These are phyloP conservation scores for Neonectria neomacrospora DNA, from an alignment of 2,329 filamentous ascomycete species.

Conservation along the genomic window DNA sequence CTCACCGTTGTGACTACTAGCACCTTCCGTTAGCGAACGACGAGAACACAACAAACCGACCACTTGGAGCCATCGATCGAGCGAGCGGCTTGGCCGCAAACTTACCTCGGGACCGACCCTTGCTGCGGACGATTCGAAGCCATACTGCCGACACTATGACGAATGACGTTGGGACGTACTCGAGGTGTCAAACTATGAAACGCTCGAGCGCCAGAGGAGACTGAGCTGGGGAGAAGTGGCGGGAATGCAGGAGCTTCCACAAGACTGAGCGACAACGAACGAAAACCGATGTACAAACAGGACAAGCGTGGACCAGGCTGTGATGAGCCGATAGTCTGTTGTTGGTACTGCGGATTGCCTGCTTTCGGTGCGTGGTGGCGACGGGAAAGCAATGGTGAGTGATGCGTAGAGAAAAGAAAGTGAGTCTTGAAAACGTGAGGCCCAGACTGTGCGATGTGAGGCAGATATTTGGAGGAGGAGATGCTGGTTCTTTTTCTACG, in stretches of 20 bases:
- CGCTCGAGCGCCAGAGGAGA: neutral
- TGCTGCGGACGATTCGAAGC: conserved; percentile 16
- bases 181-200: neutral
- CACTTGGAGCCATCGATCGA: neutral
- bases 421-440: neutral
- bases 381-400: too few relatives aligned
- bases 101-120: conserved; percentile 17
- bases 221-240: neutral
- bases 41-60: neutral
- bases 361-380: neutral
- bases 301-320: neutral
- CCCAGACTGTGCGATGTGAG: neutral
- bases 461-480: neutral
- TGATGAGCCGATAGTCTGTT: neutral
- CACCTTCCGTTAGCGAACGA: conserved; percentile 6
- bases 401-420: neutral
- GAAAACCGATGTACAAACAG: neutral
- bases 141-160: conserved; percentile 9
- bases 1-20: neutral
- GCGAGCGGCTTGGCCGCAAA: neutral
- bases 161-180: neutral
- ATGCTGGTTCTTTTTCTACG: neutral
- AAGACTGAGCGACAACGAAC: neutral
- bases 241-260: neutral
- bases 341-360: neutral